Percentiles rank a stretch among this genome's conserved stretches.
phyloP scores from a whole-genome alignment of 106 monocot species.

The Cymbidium sinense region DNA sequence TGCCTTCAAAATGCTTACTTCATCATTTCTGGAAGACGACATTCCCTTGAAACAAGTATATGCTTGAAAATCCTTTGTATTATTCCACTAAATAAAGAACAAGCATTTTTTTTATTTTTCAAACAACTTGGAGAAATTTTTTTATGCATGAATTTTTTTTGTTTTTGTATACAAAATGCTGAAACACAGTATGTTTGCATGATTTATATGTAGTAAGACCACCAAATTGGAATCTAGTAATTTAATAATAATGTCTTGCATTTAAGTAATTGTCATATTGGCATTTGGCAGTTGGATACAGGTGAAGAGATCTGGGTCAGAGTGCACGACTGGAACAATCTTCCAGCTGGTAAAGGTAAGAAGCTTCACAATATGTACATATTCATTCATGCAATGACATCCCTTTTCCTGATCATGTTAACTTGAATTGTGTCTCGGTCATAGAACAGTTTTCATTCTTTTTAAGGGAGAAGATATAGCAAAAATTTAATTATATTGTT shows the following conservation, averaged over 20 bases:
- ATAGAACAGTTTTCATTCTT: not conserved
- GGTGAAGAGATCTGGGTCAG: slow-evolving; percentile 11
- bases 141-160: not conserved
- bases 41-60: no score
- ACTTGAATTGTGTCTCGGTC: not conserved
- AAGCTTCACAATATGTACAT: not conserved
- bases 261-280: not conserved
- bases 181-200: not conserved
- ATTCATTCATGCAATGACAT: not conserved
- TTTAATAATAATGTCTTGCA: not conserved
- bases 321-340: slow-evolving; percentile 9
- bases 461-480: not conserved
- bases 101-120: not conserved
- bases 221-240: not conserved
- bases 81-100: not conserved
- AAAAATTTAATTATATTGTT: not conserved
- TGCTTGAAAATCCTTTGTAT: not conserved
- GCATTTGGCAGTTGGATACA: slow-evolving; percentile 3
- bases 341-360: slow-evolving; percentile 7
- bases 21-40: no score
- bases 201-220: not conserved
- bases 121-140: not conserved
- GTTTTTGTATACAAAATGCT: not conserved
- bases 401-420: not conserved
- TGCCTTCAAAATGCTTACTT: no score